Evolutionary conservation across 306 rosid genomes (phyloP), one percentile per base, ranked within the genome.

Genomic region (Acacia melanoxylon): DNA sequence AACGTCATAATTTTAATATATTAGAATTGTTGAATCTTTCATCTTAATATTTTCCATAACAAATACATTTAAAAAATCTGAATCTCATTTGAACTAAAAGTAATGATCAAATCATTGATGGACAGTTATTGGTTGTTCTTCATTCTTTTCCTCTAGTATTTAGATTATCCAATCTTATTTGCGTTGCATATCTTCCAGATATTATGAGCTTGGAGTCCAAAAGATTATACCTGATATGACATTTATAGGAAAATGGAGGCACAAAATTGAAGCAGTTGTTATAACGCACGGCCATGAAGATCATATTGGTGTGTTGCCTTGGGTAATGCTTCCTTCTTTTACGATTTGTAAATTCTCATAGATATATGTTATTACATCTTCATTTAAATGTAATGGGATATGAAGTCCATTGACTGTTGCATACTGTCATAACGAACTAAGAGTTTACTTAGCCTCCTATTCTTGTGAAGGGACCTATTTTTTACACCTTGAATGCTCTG

Each of bases 301-400:
- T 85, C 99, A 95, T 91, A 95, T 93, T 27, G 99, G 98, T 90
- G 99, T 98, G 82, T 91, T 95, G 95, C 99, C 99, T 77, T 95
- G 98, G 99, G 99, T 95, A 93, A 87, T 86, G 88, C 77, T 86
- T 87, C 91, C 73, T 89, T 81, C 75, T 71, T 33, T 77, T 49
- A 74, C 72, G 61, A 35, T 68, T 76, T 11, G 54, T 52, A 46
- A 59, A 31, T 72, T 63, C 14, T 62, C 41, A 42, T n/a, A 19
- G 54, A 70, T 14, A n/a, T 46, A 44, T 42, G 75, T 8, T 24
- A 70, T 70, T 42, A 42, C 29, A 70, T 70, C 35, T 70, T 44
- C 52, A 2, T 41, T 9, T 70, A n/a, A 5, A n/a, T n/a, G 33
- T 42, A 12, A 11, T 5, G 33, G 75, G 49, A 68, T 70, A 44